A percentile compares a stretch with the other conserved stretches of the same genome.
These are phyloP conservation scores for Neoboletus brunneissimus DNA, from an alignment of 768 basidiomycete genomes.

Conservation along the genomic window DNA sequence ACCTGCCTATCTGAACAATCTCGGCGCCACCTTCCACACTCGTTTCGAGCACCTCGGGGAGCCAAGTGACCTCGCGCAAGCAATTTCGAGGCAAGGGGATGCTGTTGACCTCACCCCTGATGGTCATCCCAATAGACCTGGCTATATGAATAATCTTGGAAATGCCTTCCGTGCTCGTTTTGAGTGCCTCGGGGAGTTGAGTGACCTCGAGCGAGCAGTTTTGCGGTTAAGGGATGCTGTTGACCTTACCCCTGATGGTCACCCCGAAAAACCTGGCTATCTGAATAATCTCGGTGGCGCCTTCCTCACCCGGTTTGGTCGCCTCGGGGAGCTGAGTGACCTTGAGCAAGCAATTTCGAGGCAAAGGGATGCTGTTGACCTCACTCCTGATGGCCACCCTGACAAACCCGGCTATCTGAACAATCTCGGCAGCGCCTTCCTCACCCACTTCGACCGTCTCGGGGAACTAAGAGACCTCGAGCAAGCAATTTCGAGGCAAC, in stretches of 20 bases:
- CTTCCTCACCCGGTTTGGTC: not conserved
- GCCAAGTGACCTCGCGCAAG: not conserved
- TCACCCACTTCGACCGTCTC: no score
- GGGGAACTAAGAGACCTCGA: not conserved
- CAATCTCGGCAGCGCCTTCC: not conserved
- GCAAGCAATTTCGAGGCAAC: not conserved
- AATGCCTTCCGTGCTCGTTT: not conserved
- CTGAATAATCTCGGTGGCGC: no score
- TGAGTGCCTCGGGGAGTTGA: not conserved
- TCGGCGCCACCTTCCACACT: not conserved
- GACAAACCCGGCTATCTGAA: no score
- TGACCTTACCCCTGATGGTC: not conserved
- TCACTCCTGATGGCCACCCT: not conserved
- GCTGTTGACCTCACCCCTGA: not conserved
- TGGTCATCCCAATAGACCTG: not conserved
- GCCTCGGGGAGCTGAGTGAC: not conserved
- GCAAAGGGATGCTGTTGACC: not conserved
- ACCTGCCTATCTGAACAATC: not conserved
- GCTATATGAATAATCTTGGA: not conserved
- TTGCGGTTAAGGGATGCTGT: not conserved
- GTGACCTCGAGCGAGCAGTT: not conserved
- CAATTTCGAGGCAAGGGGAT: not conserved
- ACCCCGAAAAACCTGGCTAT: not conserved
- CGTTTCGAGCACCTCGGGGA: slow-evolving; percentile 1
- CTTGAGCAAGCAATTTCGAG: not conserved